Base-by-base conservation (phyloP, 768 basidiomycete genomes). In the Phylloporus sp. region DNA sequence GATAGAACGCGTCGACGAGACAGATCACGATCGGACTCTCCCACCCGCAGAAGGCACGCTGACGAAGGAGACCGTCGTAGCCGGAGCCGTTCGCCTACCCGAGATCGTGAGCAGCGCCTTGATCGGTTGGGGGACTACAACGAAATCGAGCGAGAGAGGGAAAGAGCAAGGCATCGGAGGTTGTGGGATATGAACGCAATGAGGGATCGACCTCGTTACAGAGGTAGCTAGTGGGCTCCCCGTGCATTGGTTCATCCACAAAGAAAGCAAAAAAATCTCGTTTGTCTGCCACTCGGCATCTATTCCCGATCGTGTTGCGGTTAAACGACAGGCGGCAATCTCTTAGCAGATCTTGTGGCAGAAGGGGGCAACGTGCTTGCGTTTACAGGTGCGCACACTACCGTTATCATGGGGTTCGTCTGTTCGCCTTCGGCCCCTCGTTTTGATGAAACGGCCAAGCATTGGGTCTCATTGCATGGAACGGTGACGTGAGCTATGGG, bases 121-220 rank as follows among this genome's bases (percentile, higher is more conserved):
- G 51, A 34, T 47, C 57, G 57, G 16, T 18, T 50, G 46, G 60
- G 60, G 43, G 65, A 60, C 36, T 70, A 73, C 27, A 58, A 64
- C 44, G 60, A 60, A 50, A 46, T 40, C 12, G 69, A 65, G 53
- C 59, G 63, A 39, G 61, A 58, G 45, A 63, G 26, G 39, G 68
- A 63, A 47, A 58, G 79, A 39, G 74, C 72, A 52, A 65, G 73
- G 36, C 77, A 80, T 53, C 70, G 83, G 22, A 72, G 73, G 57
- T 64, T 78, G 39, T 83, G 83, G 83, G 77, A 80, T 48, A 59
- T 64, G 45, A 78, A 76, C 57, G 54, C 71, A 11, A 61, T 70
- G 44, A 73, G 80, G 54, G 71, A 78, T 31, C 60, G 55, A 22
- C 65, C 62, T 13, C 67, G 54, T 18, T 40, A 52, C 45, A 65